These are phyloP conservation scores for Vaccinium darrowii DNA, from an alignment of 148 eudicot species.

Conservation along the genomic window DNA sequence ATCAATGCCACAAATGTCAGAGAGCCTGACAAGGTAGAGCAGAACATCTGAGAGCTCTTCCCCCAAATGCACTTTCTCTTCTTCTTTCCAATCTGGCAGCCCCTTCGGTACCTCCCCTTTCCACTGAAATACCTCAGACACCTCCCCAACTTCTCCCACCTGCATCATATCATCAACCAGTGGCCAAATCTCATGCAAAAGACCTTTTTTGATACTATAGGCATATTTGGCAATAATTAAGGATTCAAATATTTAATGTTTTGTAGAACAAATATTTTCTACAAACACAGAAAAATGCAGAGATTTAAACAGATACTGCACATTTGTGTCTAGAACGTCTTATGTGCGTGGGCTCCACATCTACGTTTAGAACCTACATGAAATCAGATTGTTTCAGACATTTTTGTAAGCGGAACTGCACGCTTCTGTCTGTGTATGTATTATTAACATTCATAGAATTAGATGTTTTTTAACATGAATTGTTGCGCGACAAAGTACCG, in stretches of 20 bases:
- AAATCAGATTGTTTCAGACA: not conserved
- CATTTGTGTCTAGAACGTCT: too few relatives aligned
- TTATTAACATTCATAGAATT: not conserved
- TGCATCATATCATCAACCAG: slow-evolving; percentile 18
- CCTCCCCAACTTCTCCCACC: slow-evolving; percentile 90
- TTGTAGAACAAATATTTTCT: not conserved
- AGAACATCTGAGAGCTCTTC: slow-evolving; percentile 79
- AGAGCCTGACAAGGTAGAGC: slow-evolving; percentile 62
- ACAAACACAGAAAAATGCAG: not conserved
- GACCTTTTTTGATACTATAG: not conserved
- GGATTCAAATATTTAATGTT: not conserved
- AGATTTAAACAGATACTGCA: too few relatives aligned
- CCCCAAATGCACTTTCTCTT: slow-evolving; percentile 56
- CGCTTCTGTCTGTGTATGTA: not conserved
- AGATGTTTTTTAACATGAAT: not conserved
- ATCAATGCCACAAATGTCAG: slow-evolving; percentile 76
- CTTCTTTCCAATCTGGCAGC: slow-evolving; percentile 56
- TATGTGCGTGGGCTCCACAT: too few relatives aligned
- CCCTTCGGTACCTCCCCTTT: slow-evolving; percentile 70
- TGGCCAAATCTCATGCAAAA: not conserved
- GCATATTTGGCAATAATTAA: not conserved
- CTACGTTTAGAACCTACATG: too few relatives aligned
- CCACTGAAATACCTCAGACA: slow-evolving; percentile 88
- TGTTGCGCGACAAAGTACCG: not conserved
- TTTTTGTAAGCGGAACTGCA: not conserved